Percentiles rank a stretch among this genome's conserved stretches.
These are phyloP conservation scores for Skeletonema menzelii DNA, from an alignment of 108 stramenopile species.

Conservation along the genomic window DNA sequence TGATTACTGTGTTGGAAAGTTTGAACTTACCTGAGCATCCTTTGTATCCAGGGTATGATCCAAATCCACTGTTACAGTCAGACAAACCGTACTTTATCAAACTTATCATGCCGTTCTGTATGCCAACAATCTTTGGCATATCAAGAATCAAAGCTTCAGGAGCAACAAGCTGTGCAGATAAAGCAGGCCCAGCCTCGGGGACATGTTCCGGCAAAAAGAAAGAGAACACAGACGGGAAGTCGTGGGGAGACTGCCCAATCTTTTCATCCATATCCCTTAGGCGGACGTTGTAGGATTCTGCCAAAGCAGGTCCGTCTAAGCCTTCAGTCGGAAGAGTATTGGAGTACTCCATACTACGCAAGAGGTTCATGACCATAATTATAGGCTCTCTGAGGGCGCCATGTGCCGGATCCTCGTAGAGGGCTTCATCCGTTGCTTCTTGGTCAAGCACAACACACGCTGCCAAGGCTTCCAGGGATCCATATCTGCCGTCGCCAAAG, in stretches of 20 bases:
- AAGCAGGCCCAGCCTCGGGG: constrained; percentile 36
- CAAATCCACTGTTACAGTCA: constrained; percentile 47
- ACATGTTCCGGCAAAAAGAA: constrained; percentile 56
- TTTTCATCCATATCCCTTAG: constrained; percentile 16
- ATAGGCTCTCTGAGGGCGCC: constrained; percentile 70
- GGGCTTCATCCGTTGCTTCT: constrained; percentile 45
- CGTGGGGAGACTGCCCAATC: constrained; percentile 46
- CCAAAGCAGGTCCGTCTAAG: constrained; percentile 24
- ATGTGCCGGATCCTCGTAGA: constrained; percentile 61
- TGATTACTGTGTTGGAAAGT: not conserved
- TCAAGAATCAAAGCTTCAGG: constrained; percentile 54
- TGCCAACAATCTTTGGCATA: constrained; percentile 39
- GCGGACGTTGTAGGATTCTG: constrained; percentile 5
- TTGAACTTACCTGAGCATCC: not conserved
- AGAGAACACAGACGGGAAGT: constrained; percentile 51
- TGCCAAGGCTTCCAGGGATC: constrained; percentile 55
- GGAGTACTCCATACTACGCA: constrained; percentile 61
- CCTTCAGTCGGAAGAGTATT: constrained; percentile 18
- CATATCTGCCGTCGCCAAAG: constrained; percentile 59
- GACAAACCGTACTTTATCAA: constrained; percentile 58
- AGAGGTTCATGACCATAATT: constrained; percentile 50
- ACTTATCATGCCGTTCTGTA: constrained; percentile 52
- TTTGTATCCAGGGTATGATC: constrained; percentile 18
- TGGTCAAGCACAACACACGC: constrained; percentile 63
- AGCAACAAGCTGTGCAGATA: constrained; percentile 18